phyloP scores from a whole-genome alignment of 129 eudicot species.

The Logfia minima region DNA sequence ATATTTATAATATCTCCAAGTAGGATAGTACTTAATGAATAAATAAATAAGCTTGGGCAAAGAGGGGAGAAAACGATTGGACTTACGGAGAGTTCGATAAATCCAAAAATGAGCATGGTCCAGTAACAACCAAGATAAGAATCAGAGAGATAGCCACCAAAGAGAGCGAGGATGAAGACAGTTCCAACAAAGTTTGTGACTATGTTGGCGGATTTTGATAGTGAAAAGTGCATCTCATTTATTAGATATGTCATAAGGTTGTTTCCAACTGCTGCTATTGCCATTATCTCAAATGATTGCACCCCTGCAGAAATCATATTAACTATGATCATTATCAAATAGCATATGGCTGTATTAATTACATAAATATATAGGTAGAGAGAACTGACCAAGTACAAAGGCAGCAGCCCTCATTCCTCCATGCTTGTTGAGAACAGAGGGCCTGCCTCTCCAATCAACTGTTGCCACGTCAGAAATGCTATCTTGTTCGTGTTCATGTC shows the following conservation, averaged over 20 bases:
- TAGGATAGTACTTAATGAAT: neutral
- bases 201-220: slow-evolving; percentile 78
- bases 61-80: neutral
- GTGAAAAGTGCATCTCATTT: slow-evolving; percentile 87
- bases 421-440: slow-evolving; percentile 58
- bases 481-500: neutral
- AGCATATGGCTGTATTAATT: neutral
- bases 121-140: slow-evolving; percentile 91
- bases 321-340: neutral
- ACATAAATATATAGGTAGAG: neutral
- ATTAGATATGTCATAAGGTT: slow-evolving; percentile 82
- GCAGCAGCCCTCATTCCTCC: slow-evolving; percentile 91
- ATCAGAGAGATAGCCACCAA: slow-evolving; percentile 92
- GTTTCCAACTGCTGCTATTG: slow-evolving; percentile 96
- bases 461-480: slow-evolving; percentile 1
- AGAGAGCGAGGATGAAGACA: slow-evolving; percentile 68
- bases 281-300: slow-evolving; percentile 94
- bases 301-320: slow-evolving; percentile 56
- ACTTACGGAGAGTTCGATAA: slow-evolving; percentile 87
- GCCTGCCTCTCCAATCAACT: slow-evolving; percentile 87
- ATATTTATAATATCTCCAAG: neutral
- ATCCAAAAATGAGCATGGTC: slow-evolving; percentile 94
- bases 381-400: slow-evolving; percentile 67
- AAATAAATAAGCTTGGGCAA: neutral
- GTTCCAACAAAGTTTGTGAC: slow-evolving; percentile 94